These are phyloP conservation scores for Wallacemonas sp. DNA, from an alignment of 208 protist species.

Conservation along the genomic window DNA sequence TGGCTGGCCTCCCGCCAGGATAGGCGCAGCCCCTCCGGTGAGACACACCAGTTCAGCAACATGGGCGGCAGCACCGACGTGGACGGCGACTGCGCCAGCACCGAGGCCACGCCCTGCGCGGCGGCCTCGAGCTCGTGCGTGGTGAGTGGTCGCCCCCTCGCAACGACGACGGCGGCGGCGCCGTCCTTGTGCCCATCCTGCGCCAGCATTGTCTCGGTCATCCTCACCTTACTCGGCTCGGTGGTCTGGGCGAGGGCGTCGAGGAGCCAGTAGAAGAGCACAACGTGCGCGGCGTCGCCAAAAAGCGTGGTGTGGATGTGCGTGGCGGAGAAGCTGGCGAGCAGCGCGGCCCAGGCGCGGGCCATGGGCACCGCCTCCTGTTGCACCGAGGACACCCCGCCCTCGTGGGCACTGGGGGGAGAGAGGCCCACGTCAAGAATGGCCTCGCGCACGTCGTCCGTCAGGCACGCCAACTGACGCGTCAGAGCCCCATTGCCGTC, in stretches of 20 bases:
- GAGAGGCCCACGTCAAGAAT: background rate
- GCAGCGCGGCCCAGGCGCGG: background rate
- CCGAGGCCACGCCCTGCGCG: conserved; percentile 8
- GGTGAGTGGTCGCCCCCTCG: no score
- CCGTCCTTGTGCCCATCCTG: background rate
- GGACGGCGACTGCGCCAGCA: conserved; percentile 21
- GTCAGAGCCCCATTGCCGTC: no score
- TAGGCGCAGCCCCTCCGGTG: conserved; percentile 17
- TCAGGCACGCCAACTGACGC: background rate
- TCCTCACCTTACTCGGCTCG: no score
- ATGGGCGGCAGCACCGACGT: conserved; percentile 37
- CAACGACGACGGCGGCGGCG: no score
- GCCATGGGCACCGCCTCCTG: background rate
- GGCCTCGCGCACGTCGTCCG: background rate
- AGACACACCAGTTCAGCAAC: conserved; percentile 49
- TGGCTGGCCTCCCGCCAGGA: conserved; percentile 29
- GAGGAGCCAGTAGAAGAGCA: conserved; percentile 10
- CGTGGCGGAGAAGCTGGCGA: conserved; percentile 4
- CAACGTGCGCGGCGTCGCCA: conserved; percentile 7
- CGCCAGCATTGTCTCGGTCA: no score
- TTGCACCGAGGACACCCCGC: no score
- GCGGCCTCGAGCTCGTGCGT: background rate
- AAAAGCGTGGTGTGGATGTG: conserved; percentile 4
- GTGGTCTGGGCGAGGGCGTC: conserved; percentile 4
- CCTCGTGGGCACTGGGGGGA: no score